Conservation (phyloP, 768 basidiomycete genomes). For the Cytidiella melzeri region DNA sequence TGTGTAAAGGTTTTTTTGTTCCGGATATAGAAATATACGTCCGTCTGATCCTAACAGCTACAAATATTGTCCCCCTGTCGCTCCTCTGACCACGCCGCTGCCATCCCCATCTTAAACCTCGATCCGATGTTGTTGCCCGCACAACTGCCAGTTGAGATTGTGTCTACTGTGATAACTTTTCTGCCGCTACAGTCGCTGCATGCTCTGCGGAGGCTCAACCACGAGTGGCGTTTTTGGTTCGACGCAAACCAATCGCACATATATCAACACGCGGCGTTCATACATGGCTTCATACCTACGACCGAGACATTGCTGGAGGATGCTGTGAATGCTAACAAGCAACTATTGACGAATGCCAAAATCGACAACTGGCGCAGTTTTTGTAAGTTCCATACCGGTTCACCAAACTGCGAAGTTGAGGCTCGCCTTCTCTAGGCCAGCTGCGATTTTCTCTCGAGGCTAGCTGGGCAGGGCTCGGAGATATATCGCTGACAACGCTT, state of each 20-base stretch:
- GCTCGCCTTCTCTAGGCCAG: conserved; percentile 37
- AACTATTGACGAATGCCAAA: conserved; percentile 28
- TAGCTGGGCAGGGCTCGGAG: conserved; percentile 51
- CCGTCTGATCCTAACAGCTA: no score
- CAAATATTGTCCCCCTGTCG: neutral
- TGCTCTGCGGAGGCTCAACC: conserved; percentile 33
- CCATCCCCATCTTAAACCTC: neutral
- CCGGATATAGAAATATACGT: no score
- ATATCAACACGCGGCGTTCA: conserved; percentile 51
- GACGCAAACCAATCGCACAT: conserved; percentile 40
- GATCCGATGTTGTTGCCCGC: conserved; percentile 29
- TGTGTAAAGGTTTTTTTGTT: no score
- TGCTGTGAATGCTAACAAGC: conserved; percentile 24
- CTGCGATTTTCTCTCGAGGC: conserved; percentile 38
- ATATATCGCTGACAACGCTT: conserved; percentile 34
- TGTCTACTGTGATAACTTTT: conserved; percentile 42
- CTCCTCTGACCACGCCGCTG: neutral
- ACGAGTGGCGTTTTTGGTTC: conserved; percentile 42
- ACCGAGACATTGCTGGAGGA: conserved; percentile 25
- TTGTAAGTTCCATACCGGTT: conserved; percentile 36
- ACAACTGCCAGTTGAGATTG: conserved; percentile 51
- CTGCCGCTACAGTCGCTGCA: conserved; percentile 42
- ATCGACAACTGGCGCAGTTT: conserved; percentile 51
- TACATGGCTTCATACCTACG: conserved; percentile 41
- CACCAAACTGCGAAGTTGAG: no score